Conservation (phyloP, 2,329 filamentous ascomycete genomes). For the Ambrosiella xylebori region DNA sequence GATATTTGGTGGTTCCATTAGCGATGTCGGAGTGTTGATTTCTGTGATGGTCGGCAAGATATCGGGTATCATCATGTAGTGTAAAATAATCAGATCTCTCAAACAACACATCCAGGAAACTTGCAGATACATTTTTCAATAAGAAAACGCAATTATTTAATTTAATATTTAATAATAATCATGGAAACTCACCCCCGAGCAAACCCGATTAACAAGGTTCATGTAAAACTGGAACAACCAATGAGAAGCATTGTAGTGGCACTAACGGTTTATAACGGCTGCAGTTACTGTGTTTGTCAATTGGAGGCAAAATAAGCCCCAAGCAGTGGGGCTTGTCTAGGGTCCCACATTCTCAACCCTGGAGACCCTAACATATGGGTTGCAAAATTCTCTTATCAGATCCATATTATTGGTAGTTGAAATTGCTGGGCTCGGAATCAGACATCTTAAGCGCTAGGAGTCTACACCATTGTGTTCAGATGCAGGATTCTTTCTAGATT, state of each 20-base stretch:
- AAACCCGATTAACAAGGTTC: slow-evolving; percentile 5
- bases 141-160: neutral
- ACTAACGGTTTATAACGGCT: slow-evolving; percentile 9
- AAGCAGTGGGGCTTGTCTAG: slow-evolving; percentile 2
- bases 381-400: slow-evolving; percentile 1
- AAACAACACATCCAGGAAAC: neutral
- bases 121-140: neutral
- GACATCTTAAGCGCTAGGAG: neutral
- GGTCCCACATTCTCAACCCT: neutral
- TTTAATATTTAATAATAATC: neutral
- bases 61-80: too few relatives aligned
- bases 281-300: slow-evolving; percentile 5
- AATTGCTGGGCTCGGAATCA: neutral
- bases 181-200: neutral
- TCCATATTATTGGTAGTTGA: neutral
- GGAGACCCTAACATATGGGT: neutral
- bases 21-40: slow-evolving; percentile 9
- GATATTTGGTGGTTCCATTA: neutral
- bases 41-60: neutral
- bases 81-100: neutral
- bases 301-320: slow-evolving; percentile 10
- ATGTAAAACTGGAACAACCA: slow-evolving; percentile 11
- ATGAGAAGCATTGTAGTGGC: neutral
- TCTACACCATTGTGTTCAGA: neutral
- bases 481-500: neutral